Percentiles rank a stretch among this genome's conserved stretches.
phyloP scores from a whole-genome alignment of 257 asterid genomes.

The Lantana camara region DNA sequence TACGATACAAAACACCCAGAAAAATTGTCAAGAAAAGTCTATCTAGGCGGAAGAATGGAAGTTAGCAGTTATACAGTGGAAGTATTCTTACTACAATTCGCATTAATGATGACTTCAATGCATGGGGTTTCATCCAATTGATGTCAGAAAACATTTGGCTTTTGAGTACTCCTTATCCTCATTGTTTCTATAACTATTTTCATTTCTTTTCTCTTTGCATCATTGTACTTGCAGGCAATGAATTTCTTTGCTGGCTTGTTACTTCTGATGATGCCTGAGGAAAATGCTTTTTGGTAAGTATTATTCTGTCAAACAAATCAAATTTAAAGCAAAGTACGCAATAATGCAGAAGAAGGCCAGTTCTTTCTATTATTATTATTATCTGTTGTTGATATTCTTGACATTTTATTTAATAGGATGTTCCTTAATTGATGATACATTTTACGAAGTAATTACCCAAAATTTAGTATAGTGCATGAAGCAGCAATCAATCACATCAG shows the following conservation, averaged over 20 bases:
- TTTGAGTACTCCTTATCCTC: background rate
- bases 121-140: slow-evolving; percentile 3
- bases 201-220: slow-evolving; percentile 24
- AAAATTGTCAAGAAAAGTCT: background rate
- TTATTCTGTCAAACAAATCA: background rate
- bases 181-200: slow-evolving; percentile 5
- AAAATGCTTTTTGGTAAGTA: slow-evolving; percentile 94
- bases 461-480: background rate
- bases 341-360: no score
- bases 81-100: slow-evolving; percentile 15
- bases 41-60: background rate
- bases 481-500: slow-evolving; percentile 7
- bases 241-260: slow-evolving; percentile 91
- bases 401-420: background rate
- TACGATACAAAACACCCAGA: background rate
- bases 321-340: background rate
- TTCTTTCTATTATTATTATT: no score
- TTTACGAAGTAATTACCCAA: background rate
- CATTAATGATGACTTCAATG: slow-evolving; percentile 7
- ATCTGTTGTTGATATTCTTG: background rate
- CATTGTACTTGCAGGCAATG: slow-evolving; percentile 72
- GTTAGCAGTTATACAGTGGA: background rate
- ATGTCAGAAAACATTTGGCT: slow-evolving; percentile 8
- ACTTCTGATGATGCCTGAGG: slow-evolving; percentile 97
- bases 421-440: background rate